Evolutionary conservation across 139 green algal genomes (phyloP), one percentile per base, ranked within the genome.

Genomic region (Micractinium conductrix): DNA sequence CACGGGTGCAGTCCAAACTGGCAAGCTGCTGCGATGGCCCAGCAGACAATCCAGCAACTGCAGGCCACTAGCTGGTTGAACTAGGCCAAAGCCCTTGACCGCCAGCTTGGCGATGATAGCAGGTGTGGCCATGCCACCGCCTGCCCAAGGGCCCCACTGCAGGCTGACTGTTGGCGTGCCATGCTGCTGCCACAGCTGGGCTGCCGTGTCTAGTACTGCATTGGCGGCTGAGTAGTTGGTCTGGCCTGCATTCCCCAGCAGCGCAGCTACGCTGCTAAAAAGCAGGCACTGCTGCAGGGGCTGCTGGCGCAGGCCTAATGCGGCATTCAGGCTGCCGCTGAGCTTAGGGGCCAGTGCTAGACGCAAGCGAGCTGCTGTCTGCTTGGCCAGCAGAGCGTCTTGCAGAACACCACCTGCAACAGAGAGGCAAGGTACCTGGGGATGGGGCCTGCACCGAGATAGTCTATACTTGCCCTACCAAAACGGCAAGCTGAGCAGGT

Each of bases 101-200:
- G 92, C 81, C 70, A 95, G 85, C 44, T 67, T 87, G n/a, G n/a
- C n/a, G n/a, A n/a, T 82, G 44, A 71, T 48, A 79, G 28, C 48
- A 45, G 82, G 71, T 88, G 88, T 92, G 14, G 95, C 95, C 95
- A 98, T 98, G 74, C 95, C 95, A 16, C 84, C 90, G 33, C 92
- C 92, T 10, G 83, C 87, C 96, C 95, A 98, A 19, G 95, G 94
- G 43, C 95, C 96, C 95, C 95, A 98, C 87, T 98, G 89, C 88
- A 94, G 60, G 55, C 74, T 88, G 33, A 35, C n/a, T 30, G 28
- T 44, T 37, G 26, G 33, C 30, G 5, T 22, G 0, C 14, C 63
- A 37, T 48, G 44, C 50, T 22, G 35, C 28, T 40, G 44, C 8
- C 48, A 12, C 1, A 24, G 24, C 1, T 4, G 2, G 16, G 81